A percentile compares a stretch with the other conserved stretches of the same genome.
Conservation (phyloP, 441 rosid species). For the Syzygium syzygioides region DNA sequence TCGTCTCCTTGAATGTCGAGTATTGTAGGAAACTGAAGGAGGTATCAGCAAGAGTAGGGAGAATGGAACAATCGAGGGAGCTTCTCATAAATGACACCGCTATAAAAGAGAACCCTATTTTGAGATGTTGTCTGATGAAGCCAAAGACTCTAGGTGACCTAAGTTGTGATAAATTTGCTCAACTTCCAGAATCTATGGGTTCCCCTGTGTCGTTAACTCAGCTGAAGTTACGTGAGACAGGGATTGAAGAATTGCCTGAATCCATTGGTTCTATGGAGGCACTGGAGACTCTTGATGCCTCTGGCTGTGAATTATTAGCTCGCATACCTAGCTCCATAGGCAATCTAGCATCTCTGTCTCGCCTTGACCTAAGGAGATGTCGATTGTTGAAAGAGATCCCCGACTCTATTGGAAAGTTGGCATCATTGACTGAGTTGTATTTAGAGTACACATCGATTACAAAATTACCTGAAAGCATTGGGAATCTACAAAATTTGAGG, state of each 20-base stretch:
- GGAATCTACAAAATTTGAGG: background rate
- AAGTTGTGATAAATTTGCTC: background rate
- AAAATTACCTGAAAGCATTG: background rate
- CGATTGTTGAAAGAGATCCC: background rate
- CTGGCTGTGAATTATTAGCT: fast-evolving
- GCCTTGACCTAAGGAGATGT: background rate
- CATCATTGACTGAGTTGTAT: fast-evolving
- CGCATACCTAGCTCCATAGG: background rate
- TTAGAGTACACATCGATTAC: fast-evolving
- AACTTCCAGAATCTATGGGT: background rate
- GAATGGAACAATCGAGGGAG: background rate
- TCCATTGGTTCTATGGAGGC: background rate
- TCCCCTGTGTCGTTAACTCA: background rate
- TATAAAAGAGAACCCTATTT: too few relatives aligned
- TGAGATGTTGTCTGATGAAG: too few relatives aligned
- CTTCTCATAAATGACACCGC: background rate
- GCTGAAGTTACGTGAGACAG: fast-evolving
- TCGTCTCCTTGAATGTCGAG: background rate
- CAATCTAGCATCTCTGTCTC: background rate
- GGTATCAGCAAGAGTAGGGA: background rate
- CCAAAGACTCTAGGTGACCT: too few relatives aligned
- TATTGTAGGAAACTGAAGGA: fast-evolving
- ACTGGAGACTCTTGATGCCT: fast-evolving
- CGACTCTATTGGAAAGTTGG: background rate
- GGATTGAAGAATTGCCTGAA: background rate